Evolutionary conservation across 2,329 filamentous ascomycete species (phyloP).

Genomic region (Pseudocercospora fijiensis): DNA sequence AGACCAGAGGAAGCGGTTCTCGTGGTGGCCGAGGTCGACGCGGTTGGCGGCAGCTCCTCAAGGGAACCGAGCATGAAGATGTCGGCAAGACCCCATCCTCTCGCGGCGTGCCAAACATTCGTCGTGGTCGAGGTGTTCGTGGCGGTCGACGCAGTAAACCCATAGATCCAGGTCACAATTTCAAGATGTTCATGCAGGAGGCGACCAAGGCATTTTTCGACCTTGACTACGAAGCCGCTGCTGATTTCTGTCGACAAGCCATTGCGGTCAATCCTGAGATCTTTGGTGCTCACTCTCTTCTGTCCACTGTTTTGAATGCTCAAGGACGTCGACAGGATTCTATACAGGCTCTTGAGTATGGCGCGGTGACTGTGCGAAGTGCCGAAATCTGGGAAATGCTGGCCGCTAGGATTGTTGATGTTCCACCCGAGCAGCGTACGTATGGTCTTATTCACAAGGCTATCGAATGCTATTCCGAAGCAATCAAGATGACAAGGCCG

Average conservation of each 20-base stretch:
- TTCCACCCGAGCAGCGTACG: constrained; percentile 44
- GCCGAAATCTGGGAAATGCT: constrained; percentile 58
- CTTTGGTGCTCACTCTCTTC: constrained; percentile 59
- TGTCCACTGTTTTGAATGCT: constrained; percentile 59
- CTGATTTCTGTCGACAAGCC: constrained; percentile 52
- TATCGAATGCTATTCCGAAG: constrained; percentile 54
- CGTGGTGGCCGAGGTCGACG: constrained; percentile 27
- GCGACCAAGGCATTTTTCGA: constrained; percentile 68
- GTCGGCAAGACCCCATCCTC: constrained; percentile 19
- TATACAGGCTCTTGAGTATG: constrained; percentile 56
- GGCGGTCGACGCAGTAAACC: constrained; percentile 51
- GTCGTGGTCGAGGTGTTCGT: constrained; percentile 25
- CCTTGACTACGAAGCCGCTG: constrained; percentile 60
- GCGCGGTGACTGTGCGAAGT: constrained; percentile 59
- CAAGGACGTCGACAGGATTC: constrained; percentile 59
- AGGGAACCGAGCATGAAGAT: constrained; percentile 38
- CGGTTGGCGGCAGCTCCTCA: constrained; percentile 37
- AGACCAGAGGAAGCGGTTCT: constrained; percentile 5
- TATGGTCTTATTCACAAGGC: constrained; percentile 45
- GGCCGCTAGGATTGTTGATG: constrained; percentile 54
- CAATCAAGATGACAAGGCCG: constrained; percentile 53
- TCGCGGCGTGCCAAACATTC: constrained; percentile 16
- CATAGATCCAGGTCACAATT: constrained; percentile 68
- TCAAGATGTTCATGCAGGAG: constrained; percentile 64
- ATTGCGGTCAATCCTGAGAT: constrained; percentile 62